phyloP scores from a whole-genome alignment of 306 rosid species.

The Pyrus betulifolia region DNA sequence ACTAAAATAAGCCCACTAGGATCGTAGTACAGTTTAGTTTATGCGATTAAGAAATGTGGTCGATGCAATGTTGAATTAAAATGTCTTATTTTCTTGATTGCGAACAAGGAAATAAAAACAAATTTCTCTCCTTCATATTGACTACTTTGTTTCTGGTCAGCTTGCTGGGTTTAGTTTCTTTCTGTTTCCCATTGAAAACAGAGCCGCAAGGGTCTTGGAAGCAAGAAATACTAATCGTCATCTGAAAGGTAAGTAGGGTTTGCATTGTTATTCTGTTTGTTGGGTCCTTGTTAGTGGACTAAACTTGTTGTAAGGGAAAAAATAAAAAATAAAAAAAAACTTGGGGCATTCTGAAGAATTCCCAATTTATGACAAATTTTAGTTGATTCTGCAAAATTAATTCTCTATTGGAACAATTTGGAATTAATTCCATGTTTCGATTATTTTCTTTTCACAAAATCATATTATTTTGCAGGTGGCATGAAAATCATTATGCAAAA shows the following conservation, averaged over 20 bases:
- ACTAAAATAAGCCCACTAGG: not conserved
- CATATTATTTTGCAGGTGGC: constrained; percentile 32
- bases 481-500: constrained; percentile 48
- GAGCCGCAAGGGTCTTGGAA: not conserved
- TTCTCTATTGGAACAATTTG: not conserved
- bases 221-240: not conserved
- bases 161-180: constrained; percentile 6
- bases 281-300: not conserved
- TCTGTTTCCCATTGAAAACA: constrained; percentile 16
- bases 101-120: not conserved
- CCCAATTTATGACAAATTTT: not conserved
- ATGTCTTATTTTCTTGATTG: not conserved
- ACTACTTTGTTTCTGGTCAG: not conserved
- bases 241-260: not conserved
- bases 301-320: not conserved
- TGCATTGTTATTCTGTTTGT: not conserved
- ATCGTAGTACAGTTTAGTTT: not conserved
- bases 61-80: not conserved
- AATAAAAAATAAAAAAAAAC: too few species aligned
- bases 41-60: not conserved
- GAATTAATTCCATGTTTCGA: not conserved
- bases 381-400: not conserved
- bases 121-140: constrained; percentile 39
- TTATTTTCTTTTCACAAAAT: not conserved
- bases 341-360: not conserved